Evolutionary conservation across 495 filamentous ascomycete species (phyloP), one percentile per base, ranked within the genome.

Genomic region (Geopyxis carbonaria): DNA sequence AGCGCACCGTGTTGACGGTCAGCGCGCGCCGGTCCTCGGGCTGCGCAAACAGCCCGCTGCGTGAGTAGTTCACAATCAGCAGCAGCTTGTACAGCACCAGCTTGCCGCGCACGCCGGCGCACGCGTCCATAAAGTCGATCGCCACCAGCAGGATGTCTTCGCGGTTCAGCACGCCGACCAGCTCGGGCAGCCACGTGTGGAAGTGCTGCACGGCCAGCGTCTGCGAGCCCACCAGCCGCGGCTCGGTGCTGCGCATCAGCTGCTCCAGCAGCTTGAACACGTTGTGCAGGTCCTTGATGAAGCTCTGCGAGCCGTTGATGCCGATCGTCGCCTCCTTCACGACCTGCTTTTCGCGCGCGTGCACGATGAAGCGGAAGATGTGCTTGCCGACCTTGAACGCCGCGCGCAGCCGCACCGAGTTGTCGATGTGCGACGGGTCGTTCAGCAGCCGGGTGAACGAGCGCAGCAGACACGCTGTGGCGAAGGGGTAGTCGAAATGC

Each of bases 141-240:
- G 87, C 84, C 34, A 95, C 76, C 51, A 92, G 75, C 38, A 94
- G 60, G 42, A 93, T 89, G 56, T 99, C 86, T 42, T 80, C 78
- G 1, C 75, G 72, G 10, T 65, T 71, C 50, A 99, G 68, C 23
- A 86, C 64, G 10, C 74, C 71, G 3, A 71, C 69, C 5, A 95
- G 70, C 46, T 93, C 85, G 0, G 89, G 91, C 8, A 99, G 63
- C 89, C 89, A 95, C 2, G 80, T 76, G 55, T 95, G 89, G 57
- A 95, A 93, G 59, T 95, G 80, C 56, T 99, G 89, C 13, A 95
- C 86, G 4, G 91, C 79, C 22, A 99, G 60, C 1, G 89, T 95
- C 56, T 95, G 91, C 42, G 80, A 93, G 20, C 89, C 89, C 22
- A 99, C 76, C 33, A 93, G 58, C 29, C 83, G 73, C 1, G 91